These are phyloP conservation scores for Dimargaris xerosporica DNA, from an alignment of 192 early-diverging fungal genomes.

Conservation along the genomic window DNA sequence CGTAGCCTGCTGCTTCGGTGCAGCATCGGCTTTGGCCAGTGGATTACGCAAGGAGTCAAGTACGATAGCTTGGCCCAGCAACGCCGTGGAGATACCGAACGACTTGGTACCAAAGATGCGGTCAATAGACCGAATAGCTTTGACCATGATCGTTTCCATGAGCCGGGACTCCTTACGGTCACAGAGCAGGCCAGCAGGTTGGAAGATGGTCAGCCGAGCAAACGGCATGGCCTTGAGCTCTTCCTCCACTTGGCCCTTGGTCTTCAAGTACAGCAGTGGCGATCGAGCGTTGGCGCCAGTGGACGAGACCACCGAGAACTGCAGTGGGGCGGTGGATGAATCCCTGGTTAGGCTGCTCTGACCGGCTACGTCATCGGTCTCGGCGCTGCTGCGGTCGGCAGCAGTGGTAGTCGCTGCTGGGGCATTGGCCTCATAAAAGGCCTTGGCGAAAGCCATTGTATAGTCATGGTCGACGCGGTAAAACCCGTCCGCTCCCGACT, in stretches of 20 bases:
- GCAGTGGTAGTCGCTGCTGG: conserved; percentile 11
- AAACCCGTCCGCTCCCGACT: conserved; percentile 52
- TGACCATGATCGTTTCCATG: conserved; percentile 14
- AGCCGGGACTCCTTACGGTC: conserved; percentile 23
- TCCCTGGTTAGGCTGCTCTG: conserved; percentile 22
- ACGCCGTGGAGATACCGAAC: conserved; percentile 17
- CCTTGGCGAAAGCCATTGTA: conserved; percentile 47
- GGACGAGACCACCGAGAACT: conserved; percentile 26
- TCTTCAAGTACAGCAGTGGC: conserved; percentile 45
- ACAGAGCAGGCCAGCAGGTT: conserved; percentile 33
- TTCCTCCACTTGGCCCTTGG: conserved; percentile 68
- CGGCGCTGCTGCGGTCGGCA: conserved; percentile 32
- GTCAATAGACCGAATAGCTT: conserved; percentile 15
- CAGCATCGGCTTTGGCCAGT: too few relatives aligned
- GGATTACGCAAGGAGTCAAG: conserved; percentile 15
- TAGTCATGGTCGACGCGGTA: conserved; percentile 68
- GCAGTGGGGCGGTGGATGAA: conserved; percentile 15
- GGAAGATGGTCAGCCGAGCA: conserved; percentile 43
- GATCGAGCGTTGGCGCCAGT: conserved; percentile 38
- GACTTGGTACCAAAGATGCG: conserved; percentile 15
- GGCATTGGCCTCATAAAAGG: conserved; percentile 34
- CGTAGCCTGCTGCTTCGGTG: too few relatives aligned
- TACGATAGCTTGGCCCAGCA: conserved; percentile 27
- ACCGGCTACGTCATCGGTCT: conserved; percentile 27
- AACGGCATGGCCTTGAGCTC: conserved; percentile 45